phyloP scores from a whole-genome alignment of 179 eudicot species.

The Dionaea muscipula region DNA sequence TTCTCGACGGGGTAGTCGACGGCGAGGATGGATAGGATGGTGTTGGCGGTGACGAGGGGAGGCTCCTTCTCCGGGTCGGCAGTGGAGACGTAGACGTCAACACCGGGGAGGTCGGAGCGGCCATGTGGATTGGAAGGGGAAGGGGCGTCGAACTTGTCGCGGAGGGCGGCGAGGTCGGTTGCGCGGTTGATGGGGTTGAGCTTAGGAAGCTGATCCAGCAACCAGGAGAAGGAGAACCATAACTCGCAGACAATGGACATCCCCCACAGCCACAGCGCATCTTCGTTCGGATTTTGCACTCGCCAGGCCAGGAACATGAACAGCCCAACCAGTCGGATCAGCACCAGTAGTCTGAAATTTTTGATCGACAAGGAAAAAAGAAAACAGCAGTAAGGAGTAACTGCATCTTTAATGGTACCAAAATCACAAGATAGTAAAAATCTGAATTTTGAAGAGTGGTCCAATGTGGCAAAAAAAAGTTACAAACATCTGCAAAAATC shows the following conservation, averaged over 20 bases:
- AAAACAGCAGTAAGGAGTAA: too few species aligned
- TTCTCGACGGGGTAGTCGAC: conserved; percentile 73
- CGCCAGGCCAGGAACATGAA: conserved; percentile 46
- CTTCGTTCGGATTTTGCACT: conserved; percentile 42
- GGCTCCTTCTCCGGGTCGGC: conserved; percentile 81
- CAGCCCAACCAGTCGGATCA: conserved; percentile 37
- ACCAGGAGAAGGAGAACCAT: conserved; percentile 81
- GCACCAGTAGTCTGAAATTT: conserved; percentile 41
- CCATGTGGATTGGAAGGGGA: conserved; percentile 48
- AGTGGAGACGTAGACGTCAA: conserved; percentile 64
- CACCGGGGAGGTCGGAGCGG: conserved; percentile 67
- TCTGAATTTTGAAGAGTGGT: too few species aligned
- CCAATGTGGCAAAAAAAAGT: too few species aligned
- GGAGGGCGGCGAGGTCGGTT: conserved; percentile 44
- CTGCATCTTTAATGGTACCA: too few species aligned
- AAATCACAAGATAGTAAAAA: too few species aligned
- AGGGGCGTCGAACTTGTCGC: conserved; percentile 54
- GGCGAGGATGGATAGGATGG: conserved; percentile 55
- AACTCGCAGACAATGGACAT: conserved; percentile 51
- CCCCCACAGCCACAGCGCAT: conserved; percentile 72
- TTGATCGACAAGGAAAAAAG: neutral
- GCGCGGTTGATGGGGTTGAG: conserved; percentile 63
- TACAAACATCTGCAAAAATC: too few species aligned
- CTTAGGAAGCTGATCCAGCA: conserved; percentile 63
- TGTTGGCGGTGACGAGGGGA: conserved; percentile 67